Evolutionary conservation across 2,329 filamentous ascomycete genomes (phyloP).

Genomic region (Exophiala xenobiotica): DNA sequence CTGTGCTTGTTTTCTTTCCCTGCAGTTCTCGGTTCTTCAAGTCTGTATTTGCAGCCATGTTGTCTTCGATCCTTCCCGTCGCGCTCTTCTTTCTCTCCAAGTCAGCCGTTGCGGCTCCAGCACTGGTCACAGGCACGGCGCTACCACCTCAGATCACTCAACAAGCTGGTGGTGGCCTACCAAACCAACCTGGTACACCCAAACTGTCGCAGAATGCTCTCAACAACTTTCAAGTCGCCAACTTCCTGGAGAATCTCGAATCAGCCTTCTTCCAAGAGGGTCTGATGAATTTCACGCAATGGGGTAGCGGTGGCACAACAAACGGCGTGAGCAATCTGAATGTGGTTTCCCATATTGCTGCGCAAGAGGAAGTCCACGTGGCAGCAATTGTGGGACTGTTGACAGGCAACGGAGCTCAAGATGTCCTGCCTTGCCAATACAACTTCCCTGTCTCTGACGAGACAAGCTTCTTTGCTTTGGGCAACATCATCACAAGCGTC

Average conservation of each 20-base stretch:
- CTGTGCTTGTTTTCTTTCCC: neutral
- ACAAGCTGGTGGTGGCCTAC: slow-evolving; percentile 19
- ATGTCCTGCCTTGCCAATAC: slow-evolving; percentile 34
- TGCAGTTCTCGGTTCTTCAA: slow-evolving; percentile 1
- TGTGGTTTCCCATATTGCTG: slow-evolving; percentile 33
- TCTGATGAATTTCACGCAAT: slow-evolving; percentile 31
- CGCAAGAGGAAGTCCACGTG: slow-evolving; percentile 32
- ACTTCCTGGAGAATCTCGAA: slow-evolving; percentile 36
- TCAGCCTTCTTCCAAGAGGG: slow-evolving; percentile 33
- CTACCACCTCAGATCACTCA: slow-evolving; percentile 19
- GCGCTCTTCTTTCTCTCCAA: slow-evolving; percentile 13
- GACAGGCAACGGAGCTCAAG: slow-evolving; percentile 28
- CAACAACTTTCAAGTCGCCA: slow-evolving; percentile 30
- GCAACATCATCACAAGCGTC: slow-evolving; percentile 35
- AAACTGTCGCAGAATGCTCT: slow-evolving; percentile 12
- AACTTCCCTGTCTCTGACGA: slow-evolving; percentile 31
- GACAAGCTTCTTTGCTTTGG: slow-evolving; percentile 33
- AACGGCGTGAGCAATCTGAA: slow-evolving; percentile 32
- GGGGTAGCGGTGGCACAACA: slow-evolving; percentile 32
- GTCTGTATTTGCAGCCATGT: slow-evolving; percentile 12
- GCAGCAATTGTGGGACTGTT: slow-evolving; percentile 32
- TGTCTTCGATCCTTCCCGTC: slow-evolving; percentile 14
- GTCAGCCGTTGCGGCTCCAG: slow-evolving; percentile 13
- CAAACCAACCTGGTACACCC: slow-evolving; percentile 11
- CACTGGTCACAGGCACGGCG: slow-evolving; percentile 16